Evolutionary conservation across 305 asterid species (phyloP), one percentile per base, ranked within the genome.

Genomic region (Ilex paraguariensis): DNA sequence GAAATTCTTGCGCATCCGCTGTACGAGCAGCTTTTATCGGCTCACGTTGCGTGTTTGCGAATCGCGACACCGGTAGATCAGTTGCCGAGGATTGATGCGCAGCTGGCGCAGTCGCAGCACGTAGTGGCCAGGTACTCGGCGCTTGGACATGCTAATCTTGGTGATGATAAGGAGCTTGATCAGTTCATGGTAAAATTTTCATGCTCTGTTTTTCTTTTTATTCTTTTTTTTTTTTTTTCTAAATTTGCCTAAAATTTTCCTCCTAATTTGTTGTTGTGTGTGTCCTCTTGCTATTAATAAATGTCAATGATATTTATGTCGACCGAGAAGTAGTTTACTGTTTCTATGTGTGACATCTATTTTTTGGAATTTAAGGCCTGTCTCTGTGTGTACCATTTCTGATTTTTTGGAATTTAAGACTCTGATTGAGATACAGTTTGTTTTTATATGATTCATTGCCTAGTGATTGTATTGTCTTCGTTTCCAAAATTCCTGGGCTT

Each of bases 1-100:
- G 80, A 82, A 59, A 73, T 82, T 33, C 15, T 79, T 3, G 72
- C 77, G 12, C 88, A 82, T 71, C 88, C 88, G 4, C 6, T 89
- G 57, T 92, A 87, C 56, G 97, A 92, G 17, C 95, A 92, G 81
- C 75, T 92, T 13, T 72, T 92, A 66, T 84, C 98, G 72, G 95
- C 98, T 21, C 98, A 92, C 65, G 96, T 92, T 28, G 74, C 95
- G 51, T 92, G 98, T 84, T 82, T 92, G 64, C 85, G 98, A 7
- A 89, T 92, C 52, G 96, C 98, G 1, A 92, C 98, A 12, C 98
- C 98, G 59, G 98, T 92, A 30, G 98, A 92, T 86, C 98, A 92
- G 83, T 82, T 92, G 44, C 94, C 96, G 10, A 80, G 94, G 79
- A 84, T 89, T 71, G 96, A 89, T 71, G 90, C 95, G 21, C 84